Conservation (phyloP, 805 yeast species). For the Ogataea pini region DNA sequence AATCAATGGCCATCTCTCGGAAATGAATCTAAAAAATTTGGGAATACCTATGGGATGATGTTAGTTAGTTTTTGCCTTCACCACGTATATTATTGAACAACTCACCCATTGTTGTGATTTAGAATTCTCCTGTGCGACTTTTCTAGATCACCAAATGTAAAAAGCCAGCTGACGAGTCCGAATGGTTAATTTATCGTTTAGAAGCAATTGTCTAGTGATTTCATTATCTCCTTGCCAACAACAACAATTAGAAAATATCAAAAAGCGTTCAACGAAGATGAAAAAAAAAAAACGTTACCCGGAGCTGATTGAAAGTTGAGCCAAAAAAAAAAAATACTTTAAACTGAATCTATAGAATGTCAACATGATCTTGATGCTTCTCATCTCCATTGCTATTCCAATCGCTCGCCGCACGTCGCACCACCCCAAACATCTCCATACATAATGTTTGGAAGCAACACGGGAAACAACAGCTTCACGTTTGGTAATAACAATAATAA, state of each 20-base stretch:
- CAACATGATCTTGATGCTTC: not conserved
- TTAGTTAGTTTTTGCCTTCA: not conserved
- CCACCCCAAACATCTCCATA: not conserved
- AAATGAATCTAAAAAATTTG: slow-evolving; percentile 92
- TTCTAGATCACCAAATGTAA: not conserved
- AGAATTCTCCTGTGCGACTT: not conserved
- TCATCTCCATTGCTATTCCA: too few species aligned
- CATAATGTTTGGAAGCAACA: slow-evolving; percentile 5
- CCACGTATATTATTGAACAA: slow-evolving; percentile 24
- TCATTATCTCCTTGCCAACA: not conserved
- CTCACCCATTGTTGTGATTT: slow-evolving; percentile 14
- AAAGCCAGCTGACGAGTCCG: not conserved
- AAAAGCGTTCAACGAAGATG: slow-evolving; percentile 5
- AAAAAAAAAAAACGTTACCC: slow-evolving; percentile 2
- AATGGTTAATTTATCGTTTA: not conserved
- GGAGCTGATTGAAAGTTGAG: not conserved
- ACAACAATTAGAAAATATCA: not conserved
- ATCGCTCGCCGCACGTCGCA: too few species aligned
- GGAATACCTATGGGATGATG: slow-evolving; percentile 72
- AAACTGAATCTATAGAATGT: not conserved
- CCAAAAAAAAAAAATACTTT: not conserved
- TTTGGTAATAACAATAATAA: not conserved
- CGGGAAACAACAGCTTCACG: slow-evolving; percentile 1
- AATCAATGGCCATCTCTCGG: slow-evolving; percentile 98
- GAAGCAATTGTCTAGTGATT: not conserved